Percentiles rank a stretch among this genome's conserved stretches.
phyloP scores from a whole-genome alignment of 331 rosid species.

The Cydonia oblonga region DNA sequence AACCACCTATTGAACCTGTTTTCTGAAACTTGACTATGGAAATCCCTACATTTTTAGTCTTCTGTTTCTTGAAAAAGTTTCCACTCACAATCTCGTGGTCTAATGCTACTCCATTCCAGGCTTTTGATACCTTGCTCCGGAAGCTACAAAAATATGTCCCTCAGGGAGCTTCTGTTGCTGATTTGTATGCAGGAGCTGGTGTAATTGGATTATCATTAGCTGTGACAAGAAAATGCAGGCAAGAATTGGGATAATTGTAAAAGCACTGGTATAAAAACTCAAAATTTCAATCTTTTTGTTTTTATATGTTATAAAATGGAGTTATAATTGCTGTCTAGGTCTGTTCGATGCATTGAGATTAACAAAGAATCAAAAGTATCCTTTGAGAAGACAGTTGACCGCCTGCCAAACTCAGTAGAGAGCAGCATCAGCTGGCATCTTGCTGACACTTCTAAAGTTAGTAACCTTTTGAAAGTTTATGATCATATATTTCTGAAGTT shows the following conservation, averaged over 20 bases:
- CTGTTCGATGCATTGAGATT: constrained; percentile 80
- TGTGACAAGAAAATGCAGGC: constrained; percentile 89
- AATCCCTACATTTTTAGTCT: neutral
- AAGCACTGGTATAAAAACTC: neutral
- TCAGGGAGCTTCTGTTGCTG: constrained; percentile 74
- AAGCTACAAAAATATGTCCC: constrained; percentile 87
- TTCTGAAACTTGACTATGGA: neutral
- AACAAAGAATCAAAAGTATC: constrained; percentile 84
- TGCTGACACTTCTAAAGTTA: constrained; percentile 81
- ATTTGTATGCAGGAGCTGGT: constrained; percentile 96
- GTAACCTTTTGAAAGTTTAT: constrained; percentile 12
- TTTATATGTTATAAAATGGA: neutral
- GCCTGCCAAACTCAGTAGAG: constrained; percentile 47
- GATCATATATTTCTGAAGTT: constrained; percentile 8
- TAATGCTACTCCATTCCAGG: constrained; percentile 36
- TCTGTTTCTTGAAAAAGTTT: neutral
- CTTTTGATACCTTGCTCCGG: constrained; percentile 72
- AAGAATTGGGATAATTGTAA: constrained; percentile 27
- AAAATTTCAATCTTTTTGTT: constrained; percentile 3
- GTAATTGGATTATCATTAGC: constrained; percentile 91
- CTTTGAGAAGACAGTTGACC: constrained; percentile 80
- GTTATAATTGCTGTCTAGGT: constrained; percentile 30
- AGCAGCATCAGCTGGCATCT: constrained; percentile 88
- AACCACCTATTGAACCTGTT: neutral
- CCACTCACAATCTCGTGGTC: neutral